These are phyloP conservation scores for Saksenaea vasiformis DNA, from an alignment of 371 early-diverging fungal genomes.

Conservation along the genomic window DNA sequence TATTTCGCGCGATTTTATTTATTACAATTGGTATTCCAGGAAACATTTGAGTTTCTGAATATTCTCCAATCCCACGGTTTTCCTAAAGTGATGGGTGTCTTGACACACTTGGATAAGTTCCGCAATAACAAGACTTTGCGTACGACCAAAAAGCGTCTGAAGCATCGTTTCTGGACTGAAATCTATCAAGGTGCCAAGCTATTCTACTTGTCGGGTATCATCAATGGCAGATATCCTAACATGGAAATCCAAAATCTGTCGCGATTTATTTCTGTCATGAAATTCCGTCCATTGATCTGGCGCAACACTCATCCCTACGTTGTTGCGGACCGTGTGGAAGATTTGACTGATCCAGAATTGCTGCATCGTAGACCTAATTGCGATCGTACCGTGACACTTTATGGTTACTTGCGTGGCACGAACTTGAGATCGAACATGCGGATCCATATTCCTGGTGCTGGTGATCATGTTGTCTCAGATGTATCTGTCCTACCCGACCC, in stretches of 20 bases:
- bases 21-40: conserved; percentile 39
- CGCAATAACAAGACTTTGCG: conserved; percentile 87
- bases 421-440: conserved; percentile 81
- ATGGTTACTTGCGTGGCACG: conserved; percentile 95
- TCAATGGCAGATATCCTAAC: conserved; percentile 92
- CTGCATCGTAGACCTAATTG: conserved; percentile 80
- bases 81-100: conserved; percentile 96
- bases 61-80: conserved; percentile 98
- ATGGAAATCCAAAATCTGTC: conserved; percentile 92
- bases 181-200: conserved; percentile 97
- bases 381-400: conserved; percentile 91
- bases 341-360: conserved; percentile 91
- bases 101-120: conserved; percentile 95
- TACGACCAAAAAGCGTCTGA: conserved; percentile 90
- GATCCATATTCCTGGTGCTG: conserved; percentile 96
- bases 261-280: conserved; percentile 97
- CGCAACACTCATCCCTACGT: conserved; percentile 95
- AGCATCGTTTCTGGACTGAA: conserved; percentile 99
- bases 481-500: conserved; percentile 87
- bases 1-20: not conserved
- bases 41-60: conserved; percentile 99
- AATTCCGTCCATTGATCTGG: conserved; percentile 96
- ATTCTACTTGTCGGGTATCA: conserved; percentile 94
- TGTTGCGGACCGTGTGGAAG: conserved; percentile 95
- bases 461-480: conserved; percentile 81